A percentile compares a stretch with the other conserved stretches of the same genome.
These are phyloP conservation scores for Ceratobasidium sp. DNA, from an alignment of 1,284 basidiomycete species.

Conservation along the genomic window DNA sequence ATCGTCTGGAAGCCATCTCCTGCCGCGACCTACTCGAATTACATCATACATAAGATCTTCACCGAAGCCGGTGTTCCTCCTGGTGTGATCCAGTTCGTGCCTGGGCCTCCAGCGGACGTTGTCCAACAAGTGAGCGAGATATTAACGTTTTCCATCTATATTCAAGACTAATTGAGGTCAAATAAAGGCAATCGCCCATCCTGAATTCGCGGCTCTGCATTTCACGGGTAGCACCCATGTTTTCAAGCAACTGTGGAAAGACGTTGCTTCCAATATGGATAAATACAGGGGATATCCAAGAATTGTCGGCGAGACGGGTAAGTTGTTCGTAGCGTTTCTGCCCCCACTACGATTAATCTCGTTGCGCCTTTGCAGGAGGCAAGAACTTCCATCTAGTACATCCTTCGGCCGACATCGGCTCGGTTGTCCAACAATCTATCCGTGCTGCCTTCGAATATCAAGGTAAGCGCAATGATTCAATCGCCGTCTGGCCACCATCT, in stretches of 20 bases:
- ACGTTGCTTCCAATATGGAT: conserved; percentile 90
- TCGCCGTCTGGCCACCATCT: neutral
- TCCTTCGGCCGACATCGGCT: conserved; percentile 85
- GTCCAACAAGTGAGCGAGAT: conserved; percentile 68
- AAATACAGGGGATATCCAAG: conserved; percentile 90
- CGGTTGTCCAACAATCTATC: conserved; percentile 90
- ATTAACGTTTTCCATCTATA: conserved; percentile 60
- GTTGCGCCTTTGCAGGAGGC: conserved; percentile 68
- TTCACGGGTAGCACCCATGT: conserved; percentile 97
- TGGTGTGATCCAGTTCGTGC: conserved; percentile 97
- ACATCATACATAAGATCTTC: conserved; percentile 93
- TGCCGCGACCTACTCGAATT: conserved; percentile 94
- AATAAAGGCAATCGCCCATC: conserved; percentile 74
- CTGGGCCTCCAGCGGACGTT: conserved; percentile 84
- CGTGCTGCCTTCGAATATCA: conserved; percentile 97
- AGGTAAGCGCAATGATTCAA: conserved; percentile 70
- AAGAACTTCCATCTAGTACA: conserved; percentile 99
- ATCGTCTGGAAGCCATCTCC: conserved; percentile 98
- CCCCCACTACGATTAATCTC: conserved; percentile 60
- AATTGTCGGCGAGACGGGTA: conserved; percentile 92
- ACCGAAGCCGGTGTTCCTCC: conserved; percentile 94
- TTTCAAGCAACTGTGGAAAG: conserved; percentile 96
- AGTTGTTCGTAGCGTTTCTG: conserved; percentile 39
- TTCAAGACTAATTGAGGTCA: neutral
- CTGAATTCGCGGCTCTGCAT: conserved; percentile 89